Base-by-base conservation (phyloP, 306 rosid genomes). In the Quillaja saponaria region DNA sequence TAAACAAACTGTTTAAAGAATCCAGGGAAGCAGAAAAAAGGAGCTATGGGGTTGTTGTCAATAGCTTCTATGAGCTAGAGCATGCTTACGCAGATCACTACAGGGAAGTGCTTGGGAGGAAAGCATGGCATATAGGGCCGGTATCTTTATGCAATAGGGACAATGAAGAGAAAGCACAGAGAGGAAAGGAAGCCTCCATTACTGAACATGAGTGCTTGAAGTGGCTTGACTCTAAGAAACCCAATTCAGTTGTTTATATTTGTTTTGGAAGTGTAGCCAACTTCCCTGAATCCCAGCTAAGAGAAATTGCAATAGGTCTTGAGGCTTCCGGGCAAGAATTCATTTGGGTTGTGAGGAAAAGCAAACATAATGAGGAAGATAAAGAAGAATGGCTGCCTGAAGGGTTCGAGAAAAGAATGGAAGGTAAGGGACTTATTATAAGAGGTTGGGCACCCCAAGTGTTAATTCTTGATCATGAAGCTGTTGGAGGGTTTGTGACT, bases 71-170 rank as follows among this genome's bases (percentile, higher is more conserved):
- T 8, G 95, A 81, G 44, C 90, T 84, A 0, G 95, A 84, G 55
- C 49, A 31, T 1, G 77, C 34, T 0, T 84, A 82, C 61, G 78
- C 73, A 7, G 78, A 87, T 66, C 31, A 77, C 14, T 80, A 37
- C 47, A 75, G 52, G 15, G 57, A 78, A 0, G 76, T 49, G 16
- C 5, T 79, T 7, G 78, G 82, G 37, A 67, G 71, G 42, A 81
- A 31, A 52, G 73, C 77, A 9, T 87, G 95, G 88, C 87, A 75
- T 12, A 68, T 84, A 6, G 95, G 95, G 6, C 95, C 95, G 0
- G 28, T 87, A 6, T 87, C 78, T 39, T 16, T 80, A 13, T 55
- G 68, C 21, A 66, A 50, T 0, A 44, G 25, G 10, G 18, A 56
- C 0, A 8, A 0, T 0, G 35, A 53, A 1, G 73, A 52, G 0